Base-by-base conservation (phyloP, 345 rosid species). In the Triadica sebifera region DNA sequence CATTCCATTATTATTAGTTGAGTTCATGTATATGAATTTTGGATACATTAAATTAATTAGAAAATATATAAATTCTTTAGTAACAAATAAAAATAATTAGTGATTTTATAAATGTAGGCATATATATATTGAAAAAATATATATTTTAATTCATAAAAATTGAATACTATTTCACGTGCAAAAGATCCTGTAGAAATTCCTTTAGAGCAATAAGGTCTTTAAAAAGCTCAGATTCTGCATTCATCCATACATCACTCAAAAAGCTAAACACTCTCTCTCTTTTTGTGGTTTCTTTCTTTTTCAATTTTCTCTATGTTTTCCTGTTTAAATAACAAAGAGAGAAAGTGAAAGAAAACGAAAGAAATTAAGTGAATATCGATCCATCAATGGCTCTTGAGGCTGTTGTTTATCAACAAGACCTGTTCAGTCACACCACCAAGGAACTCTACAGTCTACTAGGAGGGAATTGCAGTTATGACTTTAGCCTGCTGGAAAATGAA, bases 331-430 rank as follows among this genome's bases (percentile, higher is more conserved):
- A 59, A 4, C 47, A 47, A 22, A 63, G 17, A n/a, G 51, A 69
- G 69, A 69, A 67, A 47, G 52, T 71, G 41, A 73, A 37, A 78
- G 59, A 71, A 6, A 57, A 65, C 67, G 8, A 62, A 66, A 63
- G 71, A 76, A 49, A 37, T 43, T 43, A 0, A 43, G 10, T 1
- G 10, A 43, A 4, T 6, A 7, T 6, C 10, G 66, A 22, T 0
- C 7, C 22, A 46, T 67, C 20, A 22, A 93, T 93, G 97, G 93
- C 98, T 68, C 84, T 93, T 0, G 97, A 93, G 63, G 91, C 92
- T 4, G 86, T 83, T 29, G 78, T 85, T 20, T 89, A 79, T 53
- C 90, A 81, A 55, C 92, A 85, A 74, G 91, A 86, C 47, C 68
- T 81, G 50, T 83, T 85, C 73, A 78, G 74, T 50, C 85, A 83